These are phyloP conservation scores for Malus hybrid DNA, from an alignment of 331 rosid species.

Conservation along the genomic window DNA sequence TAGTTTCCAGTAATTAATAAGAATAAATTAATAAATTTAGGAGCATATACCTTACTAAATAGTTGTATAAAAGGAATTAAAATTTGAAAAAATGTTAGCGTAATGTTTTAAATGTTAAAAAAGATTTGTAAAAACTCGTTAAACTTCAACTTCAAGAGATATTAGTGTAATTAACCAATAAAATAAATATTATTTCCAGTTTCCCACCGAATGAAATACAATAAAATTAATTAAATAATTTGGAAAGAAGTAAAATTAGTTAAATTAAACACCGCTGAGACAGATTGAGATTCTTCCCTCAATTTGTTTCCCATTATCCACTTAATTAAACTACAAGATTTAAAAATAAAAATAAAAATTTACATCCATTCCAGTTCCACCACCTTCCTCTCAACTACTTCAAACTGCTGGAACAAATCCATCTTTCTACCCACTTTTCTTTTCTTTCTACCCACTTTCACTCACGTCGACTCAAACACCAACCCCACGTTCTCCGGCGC, in stretches of 20 bases:
- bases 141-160: too few species aligned
- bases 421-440: background rate
- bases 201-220: background rate
- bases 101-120: too few species aligned
- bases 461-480: slow-evolving; percentile 56
- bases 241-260: background rate
- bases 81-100: too few species aligned
- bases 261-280: background rate
- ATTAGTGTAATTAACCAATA: too few species aligned
- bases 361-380: background rate
- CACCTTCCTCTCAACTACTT: background rate
- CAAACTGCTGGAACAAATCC: background rate
- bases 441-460: background rate
- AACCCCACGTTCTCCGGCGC: slow-evolving; percentile 55
- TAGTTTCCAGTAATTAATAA: too few species aligned
- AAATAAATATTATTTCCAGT: background rate
- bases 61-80: too few species aligned
- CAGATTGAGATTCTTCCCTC: background rate
- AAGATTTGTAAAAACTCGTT: too few species aligned
- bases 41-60: too few species aligned
- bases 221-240: too few species aligned
- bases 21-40: too few species aligned
- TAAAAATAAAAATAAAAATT: too few species aligned
- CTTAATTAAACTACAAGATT: background rate
- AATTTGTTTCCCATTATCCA: background rate